Conservation (phyloP, 2,329 filamentous ascomycete species). For the Acephala macrosclerotiorum region DNA sequence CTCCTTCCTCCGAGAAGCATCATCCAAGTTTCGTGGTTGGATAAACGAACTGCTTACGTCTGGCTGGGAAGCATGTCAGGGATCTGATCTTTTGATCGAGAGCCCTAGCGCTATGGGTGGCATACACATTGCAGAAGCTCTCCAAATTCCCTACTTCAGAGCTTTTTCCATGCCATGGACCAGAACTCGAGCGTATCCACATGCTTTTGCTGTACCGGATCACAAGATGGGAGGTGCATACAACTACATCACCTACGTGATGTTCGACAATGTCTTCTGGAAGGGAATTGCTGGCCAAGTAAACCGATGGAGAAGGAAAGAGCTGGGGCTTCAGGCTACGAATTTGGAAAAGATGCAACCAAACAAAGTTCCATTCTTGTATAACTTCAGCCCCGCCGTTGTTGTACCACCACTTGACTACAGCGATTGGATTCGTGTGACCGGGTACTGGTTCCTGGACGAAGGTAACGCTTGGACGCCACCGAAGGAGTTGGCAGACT, state of each 20-base stretch:
- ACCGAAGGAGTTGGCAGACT: conserved; percentile 76
- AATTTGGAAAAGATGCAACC: conserved; percentile 90
- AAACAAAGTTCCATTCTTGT: conserved; percentile 97
- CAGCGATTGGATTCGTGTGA: conserved; percentile 96
- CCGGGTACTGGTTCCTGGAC: conserved; percentile 97
- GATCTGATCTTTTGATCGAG: conserved; percentile 89
- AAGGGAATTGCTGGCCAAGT: conserved; percentile 89
- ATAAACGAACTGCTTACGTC: conserved; percentile 86
- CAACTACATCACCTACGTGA: conserved; percentile 93
- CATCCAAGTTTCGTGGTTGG: conserved; percentile 90
- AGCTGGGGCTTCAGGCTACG: conserved; percentile 80
- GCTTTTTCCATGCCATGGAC: conserved; percentile 99
- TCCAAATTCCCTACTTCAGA: conserved; percentile 93
- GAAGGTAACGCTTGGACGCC: conserved; percentile 76
- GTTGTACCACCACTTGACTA: conserved; percentile 96
- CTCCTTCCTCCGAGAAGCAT: conserved; percentile 88
- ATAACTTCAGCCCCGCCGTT: conserved; percentile 94
- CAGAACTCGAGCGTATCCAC: conserved; percentile 91
- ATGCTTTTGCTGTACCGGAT: conserved; percentile 92
- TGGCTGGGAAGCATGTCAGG: conserved; percentile 84
- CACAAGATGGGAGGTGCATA: conserved; percentile 95
- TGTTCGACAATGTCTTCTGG: conserved; percentile 98
- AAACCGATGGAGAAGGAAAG: conserved; percentile 88
- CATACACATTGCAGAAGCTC: conserved; percentile 94
- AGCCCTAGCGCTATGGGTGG: conserved; percentile 97